Conservation (phyloP, 257 asterid species). For the Rhazya stricta region DNA sequence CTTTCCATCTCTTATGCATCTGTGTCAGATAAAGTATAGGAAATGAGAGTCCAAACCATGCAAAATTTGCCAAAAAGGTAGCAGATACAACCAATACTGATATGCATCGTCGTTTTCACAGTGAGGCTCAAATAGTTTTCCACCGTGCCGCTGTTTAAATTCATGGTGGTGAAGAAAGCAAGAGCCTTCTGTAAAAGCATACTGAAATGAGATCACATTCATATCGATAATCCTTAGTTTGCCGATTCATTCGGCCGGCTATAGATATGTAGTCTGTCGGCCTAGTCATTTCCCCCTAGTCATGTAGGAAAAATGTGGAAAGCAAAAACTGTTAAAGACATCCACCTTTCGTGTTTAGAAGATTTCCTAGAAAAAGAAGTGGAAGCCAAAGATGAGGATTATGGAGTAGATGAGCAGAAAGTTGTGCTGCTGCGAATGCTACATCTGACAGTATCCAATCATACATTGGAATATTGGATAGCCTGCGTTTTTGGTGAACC, state of each 20-base stretch:
- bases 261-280: not conserved
- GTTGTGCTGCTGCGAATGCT: not conserved
- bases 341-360: constrained; percentile 3
- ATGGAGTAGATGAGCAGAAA: constrained; percentile 14
- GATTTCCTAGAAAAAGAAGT: constrained; percentile 11
- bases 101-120: too few relatives aligned
- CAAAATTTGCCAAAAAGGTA: too few relatives aligned
- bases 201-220: not conserved
- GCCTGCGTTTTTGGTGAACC: too few relatives aligned
- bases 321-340: not conserved
- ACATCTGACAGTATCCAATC: not conserved
- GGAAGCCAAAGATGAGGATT: not conserved
- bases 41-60: too few relatives aligned
- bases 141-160: too few relatives aligned
- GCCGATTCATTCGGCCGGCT: not conserved
- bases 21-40: too few relatives aligned
- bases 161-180: not conserved
- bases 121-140: too few relatives aligned
- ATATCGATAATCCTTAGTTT: not conserved
- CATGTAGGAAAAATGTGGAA: not conserved
- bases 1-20: too few relatives aligned
- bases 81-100: too few relatives aligned
- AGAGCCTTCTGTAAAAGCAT: not conserved
- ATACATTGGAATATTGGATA: not conserved
- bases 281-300: not conserved